Evolutionary conservation across 768 basidiomycete species (phyloP), one percentile per base, ranked within the genome.

Genomic region (Cubamyces sp.): DNA sequence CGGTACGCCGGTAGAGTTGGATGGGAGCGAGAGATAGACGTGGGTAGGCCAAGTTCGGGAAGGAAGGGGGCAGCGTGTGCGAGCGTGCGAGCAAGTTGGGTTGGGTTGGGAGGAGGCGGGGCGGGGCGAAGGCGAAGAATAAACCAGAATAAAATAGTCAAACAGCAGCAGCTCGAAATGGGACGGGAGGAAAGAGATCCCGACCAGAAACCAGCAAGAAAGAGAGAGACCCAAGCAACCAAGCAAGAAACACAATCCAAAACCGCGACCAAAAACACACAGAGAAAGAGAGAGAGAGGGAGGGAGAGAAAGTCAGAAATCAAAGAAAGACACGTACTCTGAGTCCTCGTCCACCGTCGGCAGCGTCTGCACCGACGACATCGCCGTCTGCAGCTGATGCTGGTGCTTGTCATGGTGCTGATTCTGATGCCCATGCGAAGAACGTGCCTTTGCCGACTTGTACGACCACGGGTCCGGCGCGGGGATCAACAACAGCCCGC

Each of bases 321-420:
- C 70, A 58, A 71, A 57, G 55, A 71, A 71, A 53, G 70, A 71
- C 39, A 69, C 70, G 55, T 68, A 69, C 68, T 67, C 68, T 39
- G 48, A 53, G 43, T 68, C 64, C 56, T 71, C 70, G 30, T 67
- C 58, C 23, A 66, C 59, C 0, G 66, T 64, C 25, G 62, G 61
- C 18, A 71, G 64, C 52, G 70, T 69, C 45, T 60, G 66, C 45
- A 65, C 50, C 8, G 68, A 66, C 14, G 34, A 34, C 34, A 34
- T 34, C 34, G 34, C 34, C 34, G 34, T 34, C 34, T 34, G 34
- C 6, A 34, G 34, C 34, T 34, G 34, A 1, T 6, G 34, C 11
- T 34, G 34, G 9, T 34, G 34, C 9, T n/a, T n/a, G n/a, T n/a
- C n/a, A n/a, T 34, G 34, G 34, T 34, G 9, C 9, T 11, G 5